phyloP scores from a whole-genome alignment of 2,329 filamentous ascomycete species.

The Xylaria sp. region DNA sequence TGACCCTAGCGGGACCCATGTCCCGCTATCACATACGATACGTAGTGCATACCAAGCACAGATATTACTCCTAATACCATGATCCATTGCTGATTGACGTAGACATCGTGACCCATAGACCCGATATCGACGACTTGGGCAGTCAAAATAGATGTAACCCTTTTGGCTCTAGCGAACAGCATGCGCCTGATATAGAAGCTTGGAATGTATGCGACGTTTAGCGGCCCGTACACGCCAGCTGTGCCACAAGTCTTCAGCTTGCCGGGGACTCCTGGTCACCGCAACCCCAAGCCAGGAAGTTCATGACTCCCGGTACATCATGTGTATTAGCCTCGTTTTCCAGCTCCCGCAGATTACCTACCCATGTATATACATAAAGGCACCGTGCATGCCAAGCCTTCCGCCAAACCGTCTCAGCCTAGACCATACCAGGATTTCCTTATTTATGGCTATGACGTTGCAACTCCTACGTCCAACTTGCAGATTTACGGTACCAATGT shows the following conservation, averaged over 20 bases:
- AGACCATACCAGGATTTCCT: constrained; percentile 20
- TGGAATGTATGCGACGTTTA: constrained; percentile 29
- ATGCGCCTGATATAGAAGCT: constrained; percentile 31
- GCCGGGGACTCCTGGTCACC: constrained; percentile 7
- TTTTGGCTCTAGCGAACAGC: constrained; percentile 11
- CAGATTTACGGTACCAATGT: constrained; percentile 18
- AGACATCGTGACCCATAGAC: constrained; percentile 3
- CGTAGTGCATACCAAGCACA: constrained; percentile 7
- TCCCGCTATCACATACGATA: constrained; percentile 4
- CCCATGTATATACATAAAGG: constrained; percentile 6
- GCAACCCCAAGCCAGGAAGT: constrained; percentile 9
- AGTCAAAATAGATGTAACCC: constrained; percentile 26
- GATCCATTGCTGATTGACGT: constrained; percentile 13
- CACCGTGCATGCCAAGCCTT: constrained; percentile 34
- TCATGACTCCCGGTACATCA: constrained; percentile 15
- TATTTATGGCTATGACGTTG: constrained; percentile 32
- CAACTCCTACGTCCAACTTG: constrained; percentile 29
- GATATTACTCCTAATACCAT: not conserved
- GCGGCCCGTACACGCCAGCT: constrained; percentile 23
- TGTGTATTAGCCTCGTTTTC: constrained; percentile 31
- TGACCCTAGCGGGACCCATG: constrained; percentile 22
- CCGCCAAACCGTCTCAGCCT: constrained; percentile 28
- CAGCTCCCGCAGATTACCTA: constrained; percentile 20
- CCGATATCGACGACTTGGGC: constrained; percentile 17
- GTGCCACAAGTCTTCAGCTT: constrained; percentile 31